Percentiles rank a stretch among this genome's conserved stretches.
Conservation (phyloP, 495 filamentous ascomycete species). For the Amniculicola lignicola region DNA sequence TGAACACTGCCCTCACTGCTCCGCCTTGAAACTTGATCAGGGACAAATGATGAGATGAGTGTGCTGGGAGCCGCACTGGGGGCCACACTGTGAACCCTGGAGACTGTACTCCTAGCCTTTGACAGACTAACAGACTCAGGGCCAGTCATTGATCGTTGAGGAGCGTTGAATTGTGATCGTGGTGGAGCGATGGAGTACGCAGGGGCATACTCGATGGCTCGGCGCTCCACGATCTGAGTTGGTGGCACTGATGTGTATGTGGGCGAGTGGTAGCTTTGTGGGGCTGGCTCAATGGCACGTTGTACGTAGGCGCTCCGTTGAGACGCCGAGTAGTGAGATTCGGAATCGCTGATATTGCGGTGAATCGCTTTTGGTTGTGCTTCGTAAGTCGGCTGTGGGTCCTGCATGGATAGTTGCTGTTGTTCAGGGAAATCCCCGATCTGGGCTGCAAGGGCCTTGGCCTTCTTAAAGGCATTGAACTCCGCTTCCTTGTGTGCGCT, state of each 20-base stretch:
- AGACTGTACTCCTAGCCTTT: conserved; percentile 28
- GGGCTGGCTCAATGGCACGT: conserved; percentile 30
- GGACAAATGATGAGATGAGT: conserved; percentile 29
- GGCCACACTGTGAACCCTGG: conserved; percentile 8
- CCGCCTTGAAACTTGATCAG: conserved; percentile 15
- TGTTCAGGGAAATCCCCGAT: conserved; percentile 4
- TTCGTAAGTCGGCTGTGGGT: conserved; percentile 27
- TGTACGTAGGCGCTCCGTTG: conserved; percentile 10
- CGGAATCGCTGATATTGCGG: conserved; percentile 35
- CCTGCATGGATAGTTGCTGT: conserved; percentile 20
- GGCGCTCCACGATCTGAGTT: conserved; percentile 16
- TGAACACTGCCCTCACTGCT: conserved; percentile 36
- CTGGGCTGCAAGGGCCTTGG: conserved; percentile 17
- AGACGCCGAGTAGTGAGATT: conserved; percentile 18
- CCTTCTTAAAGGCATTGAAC: conserved; percentile 24
- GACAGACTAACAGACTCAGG: conserved; percentile 24
- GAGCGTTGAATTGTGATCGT: conserved; percentile 20
- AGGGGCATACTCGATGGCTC: conserved; percentile 23
- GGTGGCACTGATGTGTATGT: conserved; percentile 28
- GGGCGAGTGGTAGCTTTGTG: conserved; percentile 25
- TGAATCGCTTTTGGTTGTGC: conserved; percentile 26
- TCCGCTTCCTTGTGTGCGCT: conserved; percentile 36
- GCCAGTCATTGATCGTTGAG: conserved; percentile 25
- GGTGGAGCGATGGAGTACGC: conserved; percentile 21
- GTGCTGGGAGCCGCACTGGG: conserved; percentile 20